A percentile compares a stretch with the other conserved stretches of the same genome.
phyloP scores from a whole-genome alignment of 768 basidiomycete genomes.

The Lactarius indigo region DNA sequence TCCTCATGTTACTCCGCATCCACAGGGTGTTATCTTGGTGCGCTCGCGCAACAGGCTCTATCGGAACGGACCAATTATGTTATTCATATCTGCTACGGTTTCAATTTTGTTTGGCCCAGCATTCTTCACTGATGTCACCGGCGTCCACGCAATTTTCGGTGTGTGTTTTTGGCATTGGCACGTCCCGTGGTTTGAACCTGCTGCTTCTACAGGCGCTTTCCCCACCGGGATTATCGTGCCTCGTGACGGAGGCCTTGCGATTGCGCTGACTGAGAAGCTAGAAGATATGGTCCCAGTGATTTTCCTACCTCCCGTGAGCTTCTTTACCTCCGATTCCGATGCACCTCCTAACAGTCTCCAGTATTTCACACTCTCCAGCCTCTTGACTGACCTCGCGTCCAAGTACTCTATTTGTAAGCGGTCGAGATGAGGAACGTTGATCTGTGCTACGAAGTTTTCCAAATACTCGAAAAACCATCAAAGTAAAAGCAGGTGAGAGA shows the following conservation, averaged over 20 bases:
- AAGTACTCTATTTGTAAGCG: no score
- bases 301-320: conserved; percentile 76
- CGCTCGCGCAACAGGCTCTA: conserved; percentile 73
- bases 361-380: conserved; percentile 92
- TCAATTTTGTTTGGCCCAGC: conserved; percentile 80
- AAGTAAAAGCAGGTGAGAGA: no score
- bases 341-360: conserved; percentile 30
- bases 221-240: conserved; percentile 79
- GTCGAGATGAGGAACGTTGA: no score
- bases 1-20: conserved; percentile 70
- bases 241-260: conserved; percentile 81
- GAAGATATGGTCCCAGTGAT: conserved; percentile 93
- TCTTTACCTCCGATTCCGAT: neutral
- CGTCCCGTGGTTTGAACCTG: neutral
- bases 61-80: conserved; percentile 75
- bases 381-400: conserved; percentile 81
- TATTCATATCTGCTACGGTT: conserved; percentile 85
- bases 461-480: no score
- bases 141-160: conserved; percentile 91
- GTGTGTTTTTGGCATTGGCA: conserved; percentile 12
- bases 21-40: conserved; percentile 63
- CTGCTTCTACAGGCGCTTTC: conserved; percentile 60
- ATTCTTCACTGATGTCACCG: conserved; percentile 92
- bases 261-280: conserved; percentile 89
- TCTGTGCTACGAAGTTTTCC: no score